Evolutionary conservation across 176 grass and related monocot genomes (phyloP).

Genomic region (Paspalum notatum): DNA sequence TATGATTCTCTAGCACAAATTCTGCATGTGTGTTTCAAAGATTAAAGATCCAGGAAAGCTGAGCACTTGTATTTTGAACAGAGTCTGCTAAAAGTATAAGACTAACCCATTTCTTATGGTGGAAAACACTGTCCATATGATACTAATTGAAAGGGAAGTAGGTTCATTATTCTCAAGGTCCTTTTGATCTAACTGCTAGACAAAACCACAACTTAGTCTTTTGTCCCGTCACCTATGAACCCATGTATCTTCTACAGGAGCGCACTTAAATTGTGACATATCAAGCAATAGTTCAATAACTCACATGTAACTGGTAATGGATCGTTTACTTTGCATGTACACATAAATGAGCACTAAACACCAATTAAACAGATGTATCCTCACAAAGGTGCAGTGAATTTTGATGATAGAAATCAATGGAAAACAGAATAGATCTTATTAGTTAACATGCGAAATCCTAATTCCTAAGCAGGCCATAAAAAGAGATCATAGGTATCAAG

Average conservation of each 20-base stretch:
- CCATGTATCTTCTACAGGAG: background rate
- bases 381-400: background rate
- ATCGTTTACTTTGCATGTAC: background rate
- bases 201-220: conserved; percentile 6
- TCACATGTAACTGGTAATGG: conserved; percentile 14
- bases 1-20: conserved; percentile 16
- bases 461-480: conserved; percentile 22
- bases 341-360: background rate
- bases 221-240: conserved; percentile 2
- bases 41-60: background rate
- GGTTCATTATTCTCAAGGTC: conserved; percentile 22
- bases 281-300: background rate
- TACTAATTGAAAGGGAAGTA: conserved; percentile 6
- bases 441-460: background rate
- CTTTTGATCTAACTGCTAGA: conserved; percentile 8
- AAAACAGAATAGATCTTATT: conserved; percentile 19
- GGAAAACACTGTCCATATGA: background rate
- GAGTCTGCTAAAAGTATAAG: background rate
- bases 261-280: conserved; percentile 19
- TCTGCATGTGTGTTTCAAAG: background rate
- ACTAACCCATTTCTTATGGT: conserved; percentile 13
- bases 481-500: background rate
- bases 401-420: conserved; percentile 20
- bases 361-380: conserved; percentile 1
- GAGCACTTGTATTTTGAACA: conserved; percentile 8